Percentiles rank a stretch among this genome's conserved stretches.
These are phyloP conservation scores for Cyphellophora europaea DNA, from an alignment of 2,329 filamentous ascomycete genomes.

Conservation along the genomic window DNA sequence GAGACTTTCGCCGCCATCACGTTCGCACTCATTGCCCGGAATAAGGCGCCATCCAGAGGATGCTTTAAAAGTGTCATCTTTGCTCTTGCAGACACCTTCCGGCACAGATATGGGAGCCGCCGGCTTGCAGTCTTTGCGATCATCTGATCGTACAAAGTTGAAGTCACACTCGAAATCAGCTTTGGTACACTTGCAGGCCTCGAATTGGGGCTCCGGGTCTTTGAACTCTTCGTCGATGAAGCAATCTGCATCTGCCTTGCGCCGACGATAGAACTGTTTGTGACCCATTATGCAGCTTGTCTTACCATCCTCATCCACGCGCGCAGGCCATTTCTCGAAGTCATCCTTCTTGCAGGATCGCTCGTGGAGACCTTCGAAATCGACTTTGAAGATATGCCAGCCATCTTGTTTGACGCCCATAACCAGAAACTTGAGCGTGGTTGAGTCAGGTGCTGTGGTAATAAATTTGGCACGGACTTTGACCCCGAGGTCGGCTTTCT, in stretches of 20 bases:
- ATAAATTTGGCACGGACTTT: slow-evolving; percentile 64
- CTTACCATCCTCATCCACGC: slow-evolving; percentile 68
- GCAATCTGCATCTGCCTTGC: slow-evolving; percentile 81
- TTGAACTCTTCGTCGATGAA: slow-evolving; percentile 82
- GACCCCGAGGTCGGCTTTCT: slow-evolving; percentile 55
- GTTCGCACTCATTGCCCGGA: slow-evolving; percentile 67
- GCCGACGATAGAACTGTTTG: slow-evolving; percentile 73
- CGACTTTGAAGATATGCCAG: slow-evolving; percentile 63
- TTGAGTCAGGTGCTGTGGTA: slow-evolving; percentile 86
- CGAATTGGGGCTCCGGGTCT: slow-evolving; percentile 59
- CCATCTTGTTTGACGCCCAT: slow-evolving; percentile 51
- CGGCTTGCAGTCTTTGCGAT: slow-evolving; percentile 56
- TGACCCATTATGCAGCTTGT: slow-evolving; percentile 93
- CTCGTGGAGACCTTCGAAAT: slow-evolving; percentile 76
- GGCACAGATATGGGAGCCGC: slow-evolving; percentile 56
- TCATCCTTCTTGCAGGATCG: slow-evolving; percentile 66
- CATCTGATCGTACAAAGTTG: slow-evolving; percentile 59
- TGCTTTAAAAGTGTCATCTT: slow-evolving; percentile 67
- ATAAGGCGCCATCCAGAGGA: slow-evolving; percentile 89
- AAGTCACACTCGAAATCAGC: slow-evolving; percentile 94
- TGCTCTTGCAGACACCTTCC: slow-evolving; percentile 62
- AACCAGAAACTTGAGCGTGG: slow-evolving; percentile 81
- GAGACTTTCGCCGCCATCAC: slow-evolving; percentile 52
- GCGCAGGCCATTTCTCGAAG: slow-evolving; percentile 82
- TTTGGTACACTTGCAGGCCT: slow-evolving; percentile 71